Evolutionary conservation across 305 asterid genomes (phyloP).

Genomic region (Solanum hybrid): DNA sequence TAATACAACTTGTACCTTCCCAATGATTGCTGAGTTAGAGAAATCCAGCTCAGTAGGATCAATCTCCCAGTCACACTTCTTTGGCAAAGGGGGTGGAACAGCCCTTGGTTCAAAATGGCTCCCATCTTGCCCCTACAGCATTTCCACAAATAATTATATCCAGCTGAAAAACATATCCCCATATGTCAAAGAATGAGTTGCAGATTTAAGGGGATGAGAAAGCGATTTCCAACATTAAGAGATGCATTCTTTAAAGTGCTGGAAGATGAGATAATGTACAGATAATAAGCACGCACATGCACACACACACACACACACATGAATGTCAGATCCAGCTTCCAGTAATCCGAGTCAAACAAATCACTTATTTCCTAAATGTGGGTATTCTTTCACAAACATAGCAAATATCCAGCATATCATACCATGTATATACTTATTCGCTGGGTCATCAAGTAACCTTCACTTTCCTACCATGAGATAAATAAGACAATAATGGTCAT

Average conservation of each 20-base stretch:
- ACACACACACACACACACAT: not conserved
- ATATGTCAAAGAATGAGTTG: not conserved
- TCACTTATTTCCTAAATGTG: not conserved
- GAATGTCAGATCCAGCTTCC: not conserved
- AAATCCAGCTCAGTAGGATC: constrained; percentile 88
- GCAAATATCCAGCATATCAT: not conserved
- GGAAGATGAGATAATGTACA: not conserved
- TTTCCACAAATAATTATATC: not conserved
- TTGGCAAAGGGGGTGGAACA: constrained; percentile 84
- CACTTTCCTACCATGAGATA: not conserved
- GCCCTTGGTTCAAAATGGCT: constrained; percentile 95
- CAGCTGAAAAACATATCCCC: not conserved
- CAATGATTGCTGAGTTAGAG: constrained; percentile 53
- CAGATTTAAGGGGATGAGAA: not conserved
- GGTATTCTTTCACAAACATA: not conserved
- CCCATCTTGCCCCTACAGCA: constrained; percentile 87
- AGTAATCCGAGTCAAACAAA: not conserved
- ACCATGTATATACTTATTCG: not conserved
- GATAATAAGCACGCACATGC: not conserved
- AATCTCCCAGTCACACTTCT: constrained; percentile 97
- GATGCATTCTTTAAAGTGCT: not conserved
- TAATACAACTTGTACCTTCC: constrained; percentile 52
- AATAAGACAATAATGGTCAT: not conserved
- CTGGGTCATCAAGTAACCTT: not conserved
- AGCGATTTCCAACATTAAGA: not conserved